Evolutionary conservation across 139 green algal genomes (phyloP), one percentile per base, ranked within the genome.

Genomic region (Nannochloris sp.): DNA sequence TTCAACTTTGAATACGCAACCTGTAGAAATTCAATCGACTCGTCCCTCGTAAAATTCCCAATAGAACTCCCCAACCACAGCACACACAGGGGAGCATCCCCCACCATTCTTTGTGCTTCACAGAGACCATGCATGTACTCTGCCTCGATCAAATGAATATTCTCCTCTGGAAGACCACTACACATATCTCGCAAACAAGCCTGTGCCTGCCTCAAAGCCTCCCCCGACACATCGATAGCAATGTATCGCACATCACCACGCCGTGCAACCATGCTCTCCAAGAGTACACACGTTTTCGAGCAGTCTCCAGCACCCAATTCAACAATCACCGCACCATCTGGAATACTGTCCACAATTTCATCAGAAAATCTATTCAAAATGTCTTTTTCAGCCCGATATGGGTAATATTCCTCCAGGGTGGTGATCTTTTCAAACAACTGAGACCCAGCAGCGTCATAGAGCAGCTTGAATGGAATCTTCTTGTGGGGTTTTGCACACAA

Each of bases 21-120:
- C 2, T 33, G 20, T 56, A 86, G 70, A 9, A 86, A 79, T 20
- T 67, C 8, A n/a, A 75, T 31, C 10, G 72, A 72, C 25, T 75
- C 79, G 6, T 49, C 57, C 9, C 28, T 9, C n/a, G 51, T 53
- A 30, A 88, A 72, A 66, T 87, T 87, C 23, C 81, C 81, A 6
- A 88, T 73, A 25, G 63, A 80, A 63, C 66, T 80, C 57, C 81
- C 81, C 20, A 87, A 78, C 81, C 81, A 87, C 29, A 87, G 77
- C 16, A 87, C 14, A 61, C 58, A 79, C n/a, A 87, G 69, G 17
- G 55, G 49, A 36, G 57, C 55, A 14, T 49, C 28, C 0, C 81
- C 72, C 36, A 78, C 49, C 29, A n/a, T 20, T 8, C 5, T 14
- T 13, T 63, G 57, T 10, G 60, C 64, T n/a, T 23, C 31, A 11